These are phyloP conservation scores for Cryptococcus neoformans DNA, from an alignment of 1,284 basidiomycete species.

Conservation along the genomic window DNA sequence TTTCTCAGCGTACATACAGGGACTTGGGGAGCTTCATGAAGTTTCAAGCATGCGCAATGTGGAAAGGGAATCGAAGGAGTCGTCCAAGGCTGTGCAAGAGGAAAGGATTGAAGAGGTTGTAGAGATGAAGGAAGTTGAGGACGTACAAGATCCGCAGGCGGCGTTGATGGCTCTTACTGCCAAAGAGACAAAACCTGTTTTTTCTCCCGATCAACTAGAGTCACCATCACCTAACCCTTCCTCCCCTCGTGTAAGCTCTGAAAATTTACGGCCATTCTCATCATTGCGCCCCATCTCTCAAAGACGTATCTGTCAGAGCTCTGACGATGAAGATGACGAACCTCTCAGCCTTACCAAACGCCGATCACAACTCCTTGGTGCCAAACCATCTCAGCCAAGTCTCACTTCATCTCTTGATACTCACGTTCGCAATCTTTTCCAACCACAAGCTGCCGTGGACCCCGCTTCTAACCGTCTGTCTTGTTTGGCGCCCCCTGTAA, in stretches of 20 bases:
- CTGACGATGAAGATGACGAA: constrained; percentile 14
- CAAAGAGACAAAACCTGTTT: not conserved
- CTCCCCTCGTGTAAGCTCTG: not conserved
- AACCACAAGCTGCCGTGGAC: not conserved
- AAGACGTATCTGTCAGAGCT: not conserved
- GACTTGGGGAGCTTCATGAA: constrained; percentile 30
- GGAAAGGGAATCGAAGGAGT: not conserved
- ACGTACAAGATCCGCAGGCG: not conserved
- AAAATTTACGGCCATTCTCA: not conserved
- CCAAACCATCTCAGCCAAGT: not conserved
- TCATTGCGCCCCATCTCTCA: not conserved
- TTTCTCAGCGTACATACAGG: constrained; percentile 35
- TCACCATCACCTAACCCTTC: not conserved
- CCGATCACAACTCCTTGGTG: constrained; percentile 3
- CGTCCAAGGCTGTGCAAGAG: not conserved
- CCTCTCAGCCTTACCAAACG: constrained; percentile 8
- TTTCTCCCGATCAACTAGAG: not conserved
- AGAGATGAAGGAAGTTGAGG: not conserved
- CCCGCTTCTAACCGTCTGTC: not conserved
- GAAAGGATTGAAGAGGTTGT: not conserved
- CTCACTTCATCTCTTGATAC: no score
- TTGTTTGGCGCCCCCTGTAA: not conserved
- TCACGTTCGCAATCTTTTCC: no score
- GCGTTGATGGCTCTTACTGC: constrained; percentile 8
- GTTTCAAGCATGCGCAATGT: not conserved